Evolutionary conservation across 1,284 basidiomycete species (phyloP), one percentile per base, ranked within the genome.

Genomic region (Mycena sp.): DNA sequence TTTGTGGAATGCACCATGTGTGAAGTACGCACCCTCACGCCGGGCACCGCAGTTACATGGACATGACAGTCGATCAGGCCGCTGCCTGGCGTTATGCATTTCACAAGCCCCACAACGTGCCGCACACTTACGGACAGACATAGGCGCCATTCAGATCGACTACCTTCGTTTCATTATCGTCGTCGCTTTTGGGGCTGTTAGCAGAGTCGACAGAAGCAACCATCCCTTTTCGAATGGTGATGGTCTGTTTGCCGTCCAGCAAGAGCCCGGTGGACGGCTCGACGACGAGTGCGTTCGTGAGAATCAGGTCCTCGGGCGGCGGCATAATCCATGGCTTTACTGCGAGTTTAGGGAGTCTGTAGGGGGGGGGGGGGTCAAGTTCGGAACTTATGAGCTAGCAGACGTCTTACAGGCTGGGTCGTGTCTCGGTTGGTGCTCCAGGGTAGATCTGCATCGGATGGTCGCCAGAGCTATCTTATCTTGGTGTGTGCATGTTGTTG

Each of bases 21-120:
- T 26, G 3, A 21, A 37, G 17, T 28, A 12, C 32, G 10, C 17
- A 70, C 71, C 69, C 76, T 74, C 12, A 75, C 73, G 38, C 76
- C 75, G 1, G 81, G 81, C 1, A 79, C 76, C 1, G 81, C 80
- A 1, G 77, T 79, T 55, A 82, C 76, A 69, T 83, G 83, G 0
- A 83, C 82, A 73, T 84, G 82, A 43, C 78, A 78, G 73, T 78
- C 74, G n/a, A 78, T 76, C 7, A 78, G 69, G 1, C 77, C 76
- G 4, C 77, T 78, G 29, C 5, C 11, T 14, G 29, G 17, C 7
- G 2, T 11, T 17, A 32, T 40, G 19, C 25, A 46, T 43, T 21
- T 37, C 11, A 21, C 25, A 41, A 38, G 28, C 4, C 51, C 38
- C 23, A 19, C 17, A 37, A 32, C 19, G 50, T 25, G 4, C 11